Evolutionary conservation across 257 asterid species (phyloP).

Genomic region (Fraxinus pennsylvanica): DNA sequence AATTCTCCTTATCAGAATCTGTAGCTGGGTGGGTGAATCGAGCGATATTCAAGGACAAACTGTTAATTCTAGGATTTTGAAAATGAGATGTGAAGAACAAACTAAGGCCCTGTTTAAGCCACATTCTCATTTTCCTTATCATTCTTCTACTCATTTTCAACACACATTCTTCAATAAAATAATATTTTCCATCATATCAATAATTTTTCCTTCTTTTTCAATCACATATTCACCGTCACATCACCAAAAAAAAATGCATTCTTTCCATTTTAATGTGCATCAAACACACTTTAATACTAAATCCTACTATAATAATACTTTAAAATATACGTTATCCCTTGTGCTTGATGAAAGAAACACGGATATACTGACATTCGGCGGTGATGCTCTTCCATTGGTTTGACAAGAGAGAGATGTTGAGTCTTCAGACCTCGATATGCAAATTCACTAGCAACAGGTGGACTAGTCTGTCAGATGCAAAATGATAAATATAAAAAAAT

Average conservation of each 20-base stretch:
- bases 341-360: slow-evolving; percentile 13
- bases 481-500: slow-evolving; percentile 18
- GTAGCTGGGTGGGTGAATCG: background rate
- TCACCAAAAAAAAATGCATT: too few species aligned
- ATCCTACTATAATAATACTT: background rate
- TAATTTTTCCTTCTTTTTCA: too few species aligned
- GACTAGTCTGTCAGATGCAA: slow-evolving; percentile 41
- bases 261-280: too few species aligned
- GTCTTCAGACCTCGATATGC: slow-evolving; percentile 46
- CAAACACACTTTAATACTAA: background rate
- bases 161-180: too few species aligned
- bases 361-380: slow-evolving; percentile 56
- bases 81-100: background rate
- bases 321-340: too few species aligned
- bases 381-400: slow-evolving; percentile 53
- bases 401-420: slow-evolving; percentile 38
- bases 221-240: too few species aligned
- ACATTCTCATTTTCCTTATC: too few species aligned
- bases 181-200: too few species aligned
- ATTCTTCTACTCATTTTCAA: too few species aligned
- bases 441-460: slow-evolving; percentile 43
- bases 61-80: background rate
- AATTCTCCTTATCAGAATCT: background rate
- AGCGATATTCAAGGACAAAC: background rate
- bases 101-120: background rate